Percentiles rank a stretch among this genome's conserved stretches.
These are phyloP conservation scores for Corylus americana DNA, from an alignment of 306 rosid species.

Conservation along the genomic window DNA sequence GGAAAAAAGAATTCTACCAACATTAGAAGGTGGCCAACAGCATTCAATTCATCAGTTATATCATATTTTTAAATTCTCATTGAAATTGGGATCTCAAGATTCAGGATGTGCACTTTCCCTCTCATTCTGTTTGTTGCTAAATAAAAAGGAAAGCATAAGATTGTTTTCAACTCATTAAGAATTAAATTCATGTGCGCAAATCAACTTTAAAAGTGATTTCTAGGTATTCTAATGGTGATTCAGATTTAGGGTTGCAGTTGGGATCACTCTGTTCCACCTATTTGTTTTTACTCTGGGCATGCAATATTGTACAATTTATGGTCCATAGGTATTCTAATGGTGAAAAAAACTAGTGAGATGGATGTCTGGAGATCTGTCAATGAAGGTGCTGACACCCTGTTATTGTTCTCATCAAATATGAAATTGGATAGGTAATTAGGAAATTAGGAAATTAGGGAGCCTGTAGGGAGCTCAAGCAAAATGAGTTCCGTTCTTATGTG, in stretches of 20 bases:
- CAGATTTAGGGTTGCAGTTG: conserved; percentile 1
- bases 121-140: not conserved
- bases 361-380: not conserved
- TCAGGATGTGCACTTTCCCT: not conserved
- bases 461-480: not conserved
- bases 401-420: not conserved
- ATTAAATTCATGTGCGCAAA: not conserved
- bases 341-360: not conserved
- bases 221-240: conserved; percentile 6
- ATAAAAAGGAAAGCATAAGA: not conserved
- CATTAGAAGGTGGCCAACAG: conserved; percentile 6
- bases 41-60: not conserved
- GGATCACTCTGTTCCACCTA: not conserved
- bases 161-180: not conserved
- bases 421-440: not conserved
- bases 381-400: not conserved
- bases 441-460: not conserved
- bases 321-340: not conserved
- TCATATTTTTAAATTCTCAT: not conserved
- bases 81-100: conserved; percentile 6
- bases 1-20: conserved; percentile 23
- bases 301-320: not conserved
- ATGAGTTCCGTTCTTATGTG: conserved; percentile 1
- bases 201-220: not conserved
- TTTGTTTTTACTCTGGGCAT: not conserved